phyloP scores from a whole-genome alignment of 2,329 filamentous ascomycete genomes.

The Teratosphaeria epicoccoides region DNA sequence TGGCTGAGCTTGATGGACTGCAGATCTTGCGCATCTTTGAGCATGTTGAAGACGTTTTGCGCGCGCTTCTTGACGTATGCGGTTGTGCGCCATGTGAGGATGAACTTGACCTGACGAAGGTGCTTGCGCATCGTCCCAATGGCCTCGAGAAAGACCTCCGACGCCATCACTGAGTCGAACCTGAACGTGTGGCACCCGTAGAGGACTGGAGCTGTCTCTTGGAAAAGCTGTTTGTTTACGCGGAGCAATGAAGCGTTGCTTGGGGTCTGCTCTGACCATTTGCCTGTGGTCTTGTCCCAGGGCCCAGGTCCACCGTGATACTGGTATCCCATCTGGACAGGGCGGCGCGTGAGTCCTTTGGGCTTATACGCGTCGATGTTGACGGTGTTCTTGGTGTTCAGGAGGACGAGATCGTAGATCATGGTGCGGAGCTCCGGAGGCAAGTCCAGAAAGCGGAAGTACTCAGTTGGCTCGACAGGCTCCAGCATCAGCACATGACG shows the following conservation, averaged over 20 bases:
- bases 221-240: slow-evolving; percentile 9
- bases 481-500: slow-evolving; percentile 10
- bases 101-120: slow-evolving; percentile 2
- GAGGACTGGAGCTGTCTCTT: slow-evolving; percentile 7
- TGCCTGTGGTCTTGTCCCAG: slow-evolving; percentile 3
- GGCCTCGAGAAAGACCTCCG: not conserved
- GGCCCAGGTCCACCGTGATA: not conserved
- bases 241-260: slow-evolving; percentile 6
- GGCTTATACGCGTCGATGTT: slow-evolving; percentile 3
- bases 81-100: not conserved
- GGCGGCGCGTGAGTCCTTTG: not conserved
- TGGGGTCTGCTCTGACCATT: slow-evolving; percentile 2
- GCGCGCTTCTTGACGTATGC: not conserved
- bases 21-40: not conserved
- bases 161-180: not conserved
- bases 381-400: not conserved
- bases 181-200: slow-evolving; percentile 5
- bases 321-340: not conserved
- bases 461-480: slow-evolving; percentile 2
- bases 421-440: slow-evolving; percentile 11
- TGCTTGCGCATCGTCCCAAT: slow-evolving; percentile 4
- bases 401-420: slow-evolving; percentile 8
- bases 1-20: not conserved
- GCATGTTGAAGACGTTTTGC: not conserved
- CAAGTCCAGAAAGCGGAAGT: slow-evolving; percentile 12